Conservation (phyloP, 495 filamentous ascomycete species). For the Talaromyces borbonicus region DNA sequence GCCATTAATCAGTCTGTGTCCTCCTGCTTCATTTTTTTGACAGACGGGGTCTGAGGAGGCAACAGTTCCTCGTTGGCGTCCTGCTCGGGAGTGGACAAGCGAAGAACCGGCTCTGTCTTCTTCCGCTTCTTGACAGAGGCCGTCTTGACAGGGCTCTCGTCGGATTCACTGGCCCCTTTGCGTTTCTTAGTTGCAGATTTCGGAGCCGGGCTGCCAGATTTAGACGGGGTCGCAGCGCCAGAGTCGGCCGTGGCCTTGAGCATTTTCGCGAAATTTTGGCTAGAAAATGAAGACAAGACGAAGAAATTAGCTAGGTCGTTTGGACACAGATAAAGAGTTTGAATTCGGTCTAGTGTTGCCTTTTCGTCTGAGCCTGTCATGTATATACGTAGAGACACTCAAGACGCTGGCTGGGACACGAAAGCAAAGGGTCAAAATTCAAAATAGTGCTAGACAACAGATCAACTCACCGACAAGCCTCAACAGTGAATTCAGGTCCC, state of each 20-base stretch:
- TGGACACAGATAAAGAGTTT: not conserved
- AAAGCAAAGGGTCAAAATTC: not conserved
- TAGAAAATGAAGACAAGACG: not conserved
- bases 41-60: too few species aligned
- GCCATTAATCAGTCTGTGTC: too few species aligned
- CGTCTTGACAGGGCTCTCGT: not conserved
- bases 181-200: not conserved
- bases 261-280: not conserved
- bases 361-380: too few species aligned
- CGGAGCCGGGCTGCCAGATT: not conserved
- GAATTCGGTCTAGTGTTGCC: too few species aligned
- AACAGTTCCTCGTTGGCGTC: not conserved
- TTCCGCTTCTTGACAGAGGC: not conserved
- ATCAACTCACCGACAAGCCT: not conserved
- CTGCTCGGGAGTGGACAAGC: not conserved
- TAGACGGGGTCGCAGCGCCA: not conserved
- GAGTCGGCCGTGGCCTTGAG: not conserved
- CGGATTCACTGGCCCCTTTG: not conserved
- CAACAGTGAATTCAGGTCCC: not conserved
- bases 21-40: too few species aligned
- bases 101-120: not conserved
- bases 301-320: not conserved
- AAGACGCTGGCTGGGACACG: too few species aligned
- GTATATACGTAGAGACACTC: too few species aligned
- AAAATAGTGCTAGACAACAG: not conserved